Conservation (phyloP, 2,329 filamentous ascomycete species). For the Diaporthe sp. region DNA sequence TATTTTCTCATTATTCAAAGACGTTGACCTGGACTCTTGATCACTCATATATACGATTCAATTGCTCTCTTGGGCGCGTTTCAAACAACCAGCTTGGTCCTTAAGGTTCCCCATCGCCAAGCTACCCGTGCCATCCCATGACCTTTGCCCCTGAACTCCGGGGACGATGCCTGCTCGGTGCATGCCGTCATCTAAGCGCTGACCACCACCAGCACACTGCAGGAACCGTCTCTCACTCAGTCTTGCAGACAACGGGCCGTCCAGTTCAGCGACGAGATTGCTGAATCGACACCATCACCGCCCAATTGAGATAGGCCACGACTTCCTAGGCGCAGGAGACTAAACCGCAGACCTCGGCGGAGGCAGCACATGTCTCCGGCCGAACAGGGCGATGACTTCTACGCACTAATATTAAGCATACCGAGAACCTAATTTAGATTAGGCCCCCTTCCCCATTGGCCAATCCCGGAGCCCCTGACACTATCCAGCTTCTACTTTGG, state of each 20-base stretch:
- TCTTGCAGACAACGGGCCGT: neutral
- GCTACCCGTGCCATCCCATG: conserved; percentile 2
- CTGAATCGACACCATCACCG: neutral
- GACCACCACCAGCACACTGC: neutral
- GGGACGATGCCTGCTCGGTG: neutral
- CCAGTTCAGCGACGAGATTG: too few species aligned
- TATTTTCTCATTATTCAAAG: neutral
- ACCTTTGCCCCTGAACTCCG: conserved; percentile 1
- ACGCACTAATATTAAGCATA: conserved; percentile 4
- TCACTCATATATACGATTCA: conserved; percentile 1
- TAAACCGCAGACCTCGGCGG: neutral
- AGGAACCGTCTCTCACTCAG: neutral
- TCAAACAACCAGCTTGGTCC: conserved; percentile 7
- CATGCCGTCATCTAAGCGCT: neutral
- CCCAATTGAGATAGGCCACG: neutral
- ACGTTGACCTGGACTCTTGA: neutral
- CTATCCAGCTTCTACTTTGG: conserved; percentile 18
- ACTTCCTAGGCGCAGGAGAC: neutral
- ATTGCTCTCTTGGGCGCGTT: conserved; percentile 6
- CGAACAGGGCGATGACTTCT: neutral
- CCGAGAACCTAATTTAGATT: conserved; percentile 22
- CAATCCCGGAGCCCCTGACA: conserved; percentile 10
- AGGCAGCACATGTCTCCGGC: neutral
- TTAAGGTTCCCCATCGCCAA: neutral
- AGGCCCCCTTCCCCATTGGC: neutral